Base-by-base conservation (phyloP, 2,329 filamentous ascomycete species). In the Knufia petricola region DNA sequence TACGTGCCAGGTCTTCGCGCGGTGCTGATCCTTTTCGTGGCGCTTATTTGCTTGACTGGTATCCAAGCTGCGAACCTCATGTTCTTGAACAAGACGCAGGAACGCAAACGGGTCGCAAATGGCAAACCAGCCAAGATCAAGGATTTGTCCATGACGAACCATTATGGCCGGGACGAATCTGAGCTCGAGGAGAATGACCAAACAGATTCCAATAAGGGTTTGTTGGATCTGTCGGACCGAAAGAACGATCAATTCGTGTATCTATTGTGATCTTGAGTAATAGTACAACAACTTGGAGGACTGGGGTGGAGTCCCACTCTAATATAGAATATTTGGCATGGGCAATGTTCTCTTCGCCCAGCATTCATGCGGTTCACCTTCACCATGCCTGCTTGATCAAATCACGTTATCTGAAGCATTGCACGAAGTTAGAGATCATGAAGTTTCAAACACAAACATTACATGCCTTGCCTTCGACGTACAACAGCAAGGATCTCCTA, bases 161-260 rank as follows among this genome's bases (percentile, higher is more conserved):
- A 64, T 3, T 82, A 77, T 54, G 19, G 20, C 23, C 39, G 41
- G 21, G 19, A 10, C 8, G 51, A 51, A 3, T 46, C 50, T 12
- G 48, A 54, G 47, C 51, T 59, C 20, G 65, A 68, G 21, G 64
- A 59, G 8, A 64, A 61, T 15, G 56, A 55, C 52, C 49, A 13
- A 53, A 46, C 58, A 59, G 30, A 52, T 3, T 28, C 56, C 44
- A 54, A 61, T 30, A 49, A 61, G 28, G 55, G 46, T 52, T 75
- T 77, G 43, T 61, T 75, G 54, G 81, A 85, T 63, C 55, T 82
- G 55, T 82, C 81, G 1, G 81, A 85, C 61, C 64, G 74, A 17
- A 66, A 79, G 65, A 85, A 84, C 56, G 79, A 85, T 50, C 79
- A 84, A 58, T 84, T 84, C 64, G 52, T 51, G 12, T 58, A 59